Conservation (phyloP, 2,329 filamentous ascomycete species). For the Lojkania enalia region DNA sequence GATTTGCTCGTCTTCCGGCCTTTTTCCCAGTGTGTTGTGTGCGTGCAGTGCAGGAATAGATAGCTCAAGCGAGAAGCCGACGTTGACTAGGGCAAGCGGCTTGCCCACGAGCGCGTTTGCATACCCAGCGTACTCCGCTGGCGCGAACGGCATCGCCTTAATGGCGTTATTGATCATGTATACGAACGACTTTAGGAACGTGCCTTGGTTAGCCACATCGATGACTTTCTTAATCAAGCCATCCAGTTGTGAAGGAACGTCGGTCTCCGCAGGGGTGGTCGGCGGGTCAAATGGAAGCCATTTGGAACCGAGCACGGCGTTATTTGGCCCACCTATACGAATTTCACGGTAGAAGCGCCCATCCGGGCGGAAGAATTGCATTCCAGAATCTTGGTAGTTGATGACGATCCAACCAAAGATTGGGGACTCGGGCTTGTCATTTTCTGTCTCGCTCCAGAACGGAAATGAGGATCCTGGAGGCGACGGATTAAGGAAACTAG, state of each 20-base stretch:
- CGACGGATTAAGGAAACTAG: conserved; percentile 18
- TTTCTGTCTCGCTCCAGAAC: conserved; percentile 1
- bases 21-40: conserved; percentile 7
- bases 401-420: conserved; percentile 35
- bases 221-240: conserved; percentile 4
- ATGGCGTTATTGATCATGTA: conserved; percentile 43
- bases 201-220: background rate
- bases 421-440: conserved; percentile 29
- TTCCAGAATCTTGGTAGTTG: conserved; percentile 48
- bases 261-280: background rate
- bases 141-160: conserved; percentile 31
- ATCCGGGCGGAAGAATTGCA: conserved; percentile 48
- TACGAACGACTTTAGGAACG: conserved; percentile 11
- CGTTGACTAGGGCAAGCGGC: conserved; percentile 49
- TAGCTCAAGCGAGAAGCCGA: conserved; percentile 47
- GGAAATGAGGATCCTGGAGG: background rate
- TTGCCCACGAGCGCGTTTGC: conserved; percentile 45
- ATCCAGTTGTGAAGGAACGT: conserved; percentile 15
- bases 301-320: conserved; percentile 18
- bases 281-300: conserved; percentile 44
- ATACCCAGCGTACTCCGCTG: conserved; percentile 44
- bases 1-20: background rate
- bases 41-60: conserved; percentile 42
- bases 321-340: conserved; percentile 40
- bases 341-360: conserved; percentile 51